phyloP scores from a whole-genome alignment of 1,284 basidiomycete genomes.

The Acaromyces ingoldii region DNA sequence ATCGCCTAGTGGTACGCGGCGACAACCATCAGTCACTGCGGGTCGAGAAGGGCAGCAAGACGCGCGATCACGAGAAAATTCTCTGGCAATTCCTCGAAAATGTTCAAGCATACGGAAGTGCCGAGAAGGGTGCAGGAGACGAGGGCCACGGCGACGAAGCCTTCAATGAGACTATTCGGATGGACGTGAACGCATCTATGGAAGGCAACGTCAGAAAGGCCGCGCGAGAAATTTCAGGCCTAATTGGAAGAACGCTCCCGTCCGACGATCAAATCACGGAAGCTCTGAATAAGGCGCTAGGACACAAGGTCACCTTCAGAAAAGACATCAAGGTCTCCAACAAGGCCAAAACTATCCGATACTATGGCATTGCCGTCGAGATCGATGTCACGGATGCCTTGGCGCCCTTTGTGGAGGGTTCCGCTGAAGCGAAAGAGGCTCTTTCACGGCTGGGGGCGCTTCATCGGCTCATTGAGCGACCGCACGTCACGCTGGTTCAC shows the following conservation, averaged over 20 bases:
- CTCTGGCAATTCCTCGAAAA: conserved; percentile 67
- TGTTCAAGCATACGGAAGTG: conserved; percentile 61
- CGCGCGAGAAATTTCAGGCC: conserved; percentile 6
- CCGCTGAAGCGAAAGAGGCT: conserved; percentile 3
- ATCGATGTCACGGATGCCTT: conserved; percentile 16
- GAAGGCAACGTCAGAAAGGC: conserved; percentile 19
- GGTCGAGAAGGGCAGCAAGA: conserved; percentile 11
- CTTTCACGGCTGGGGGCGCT: conserved; percentile 38
- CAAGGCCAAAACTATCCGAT: conserved; percentile 15
- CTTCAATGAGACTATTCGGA: conserved; percentile 66
- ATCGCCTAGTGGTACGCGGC: conserved; percentile 31
- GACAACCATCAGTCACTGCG: conserved; percentile 45
- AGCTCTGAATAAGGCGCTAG: conserved; percentile 18
- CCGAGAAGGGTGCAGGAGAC: conserved; percentile 34
- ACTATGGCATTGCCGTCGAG: conserved; percentile 37
- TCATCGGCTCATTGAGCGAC: conserved; percentile 59
- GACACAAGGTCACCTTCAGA: conserved; percentile 14
- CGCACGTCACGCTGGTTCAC: conserved; percentile 86
- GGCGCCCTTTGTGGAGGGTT: not conserved
- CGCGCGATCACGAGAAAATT: conserved; percentile 66
- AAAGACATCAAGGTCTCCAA: not conserved
- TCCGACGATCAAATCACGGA: conserved; percentile 1
- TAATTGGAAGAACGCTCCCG: conserved; percentile 7
- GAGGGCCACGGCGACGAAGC: conserved; percentile 54
- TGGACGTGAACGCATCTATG: conserved; percentile 58